Percentiles rank a stretch among this genome's conserved stretches.
phyloP scores from a whole-genome alignment of 73 alveolate species.

The Urostyla sp. region DNA sequence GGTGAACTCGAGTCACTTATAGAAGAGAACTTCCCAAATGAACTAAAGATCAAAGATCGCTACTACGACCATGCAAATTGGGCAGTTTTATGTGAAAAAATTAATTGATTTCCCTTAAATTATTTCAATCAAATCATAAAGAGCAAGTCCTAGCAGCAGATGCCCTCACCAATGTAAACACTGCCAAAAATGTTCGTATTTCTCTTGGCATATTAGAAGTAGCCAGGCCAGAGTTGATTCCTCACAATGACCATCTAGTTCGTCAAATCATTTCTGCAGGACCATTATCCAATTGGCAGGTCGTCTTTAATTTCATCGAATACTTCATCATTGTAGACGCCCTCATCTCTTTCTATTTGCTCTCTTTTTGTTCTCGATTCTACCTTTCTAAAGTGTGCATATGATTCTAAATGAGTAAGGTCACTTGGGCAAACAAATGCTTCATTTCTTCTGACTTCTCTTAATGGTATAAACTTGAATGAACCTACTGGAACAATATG shows the following conservation, averaged over 20 bases:
- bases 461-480: constrained; percentile 88
- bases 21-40: constrained; percentile 72
- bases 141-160: constrained; percentile 94
- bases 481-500: constrained; percentile 94
- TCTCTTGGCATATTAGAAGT: constrained; percentile 90
- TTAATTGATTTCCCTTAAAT: constrained; percentile 25
- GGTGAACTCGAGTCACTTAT: constrained; percentile 96
- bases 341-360: constrained; percentile 91
- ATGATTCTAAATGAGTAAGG: constrained; percentile 56
- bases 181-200: constrained; percentile 90
- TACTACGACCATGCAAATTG: constrained; percentile 98
- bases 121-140: constrained; percentile 78
- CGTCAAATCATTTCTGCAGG: constrained; percentile 81
- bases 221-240: constrained; percentile 94
- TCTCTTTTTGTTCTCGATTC: constrained; percentile 78
- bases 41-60: constrained; percentile 78
- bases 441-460: constrained; percentile 89
- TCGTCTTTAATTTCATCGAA: constrained; percentile 81
- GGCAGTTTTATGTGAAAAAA: constrained; percentile 91
- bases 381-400: constrained; percentile 89
- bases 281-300: constrained; percentile 86
- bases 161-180: constrained; percentile 96
- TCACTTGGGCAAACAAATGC: constrained; percentile 81
- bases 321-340: constrained; percentile 81
- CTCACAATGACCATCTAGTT: constrained; percentile 77